Percentiles rank a stretch among this genome's conserved stretches.
phyloP scores from a whole-genome alignment of 768 basidiomycete species.

The Pleurotus sapidus region DNA sequence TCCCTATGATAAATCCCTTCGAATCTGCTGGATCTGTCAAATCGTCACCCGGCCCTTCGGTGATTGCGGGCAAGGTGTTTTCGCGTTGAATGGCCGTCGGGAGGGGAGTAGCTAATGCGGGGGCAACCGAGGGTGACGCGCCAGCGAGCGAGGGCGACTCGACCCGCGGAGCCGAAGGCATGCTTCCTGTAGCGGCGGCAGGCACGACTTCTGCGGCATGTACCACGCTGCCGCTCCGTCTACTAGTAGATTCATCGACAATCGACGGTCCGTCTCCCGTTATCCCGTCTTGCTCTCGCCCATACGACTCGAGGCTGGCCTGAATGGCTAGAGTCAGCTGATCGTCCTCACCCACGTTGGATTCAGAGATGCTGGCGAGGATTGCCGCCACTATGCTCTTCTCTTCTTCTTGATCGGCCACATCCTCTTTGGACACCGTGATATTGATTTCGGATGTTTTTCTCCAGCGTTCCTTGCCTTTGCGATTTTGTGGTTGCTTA shows the following conservation, averaged over 20 bases:
- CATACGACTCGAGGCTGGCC: too few species aligned
- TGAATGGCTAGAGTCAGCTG: too few species aligned
- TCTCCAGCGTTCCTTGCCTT: too few species aligned
- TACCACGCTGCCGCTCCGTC: background rate
- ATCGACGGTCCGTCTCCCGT: background rate
- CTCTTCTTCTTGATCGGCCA: conserved; percentile 28
- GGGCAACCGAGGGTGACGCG: background rate
- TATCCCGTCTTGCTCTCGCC: too few species aligned
- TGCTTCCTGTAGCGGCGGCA: too few species aligned
- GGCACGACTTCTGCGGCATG: background rate
- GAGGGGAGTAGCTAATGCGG: background rate
- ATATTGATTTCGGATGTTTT: too few species aligned
- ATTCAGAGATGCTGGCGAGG: conserved; percentile 35
- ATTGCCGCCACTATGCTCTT: conserved; percentile 43
- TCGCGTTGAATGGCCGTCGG: background rate
- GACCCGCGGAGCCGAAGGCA: background rate
- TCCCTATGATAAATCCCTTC: conserved; percentile 57
- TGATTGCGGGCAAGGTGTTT: background rate
- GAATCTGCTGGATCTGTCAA: conserved; percentile 11
- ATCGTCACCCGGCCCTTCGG: background rate
- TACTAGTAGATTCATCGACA: background rate
- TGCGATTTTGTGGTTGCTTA: conserved; percentile 21
- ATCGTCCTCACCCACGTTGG: too few species aligned
- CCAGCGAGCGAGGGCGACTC: background rate
- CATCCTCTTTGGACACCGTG: background rate